Conservation (phyloP, 805 yeast species). For the Sungouiella blattae region DNA sequence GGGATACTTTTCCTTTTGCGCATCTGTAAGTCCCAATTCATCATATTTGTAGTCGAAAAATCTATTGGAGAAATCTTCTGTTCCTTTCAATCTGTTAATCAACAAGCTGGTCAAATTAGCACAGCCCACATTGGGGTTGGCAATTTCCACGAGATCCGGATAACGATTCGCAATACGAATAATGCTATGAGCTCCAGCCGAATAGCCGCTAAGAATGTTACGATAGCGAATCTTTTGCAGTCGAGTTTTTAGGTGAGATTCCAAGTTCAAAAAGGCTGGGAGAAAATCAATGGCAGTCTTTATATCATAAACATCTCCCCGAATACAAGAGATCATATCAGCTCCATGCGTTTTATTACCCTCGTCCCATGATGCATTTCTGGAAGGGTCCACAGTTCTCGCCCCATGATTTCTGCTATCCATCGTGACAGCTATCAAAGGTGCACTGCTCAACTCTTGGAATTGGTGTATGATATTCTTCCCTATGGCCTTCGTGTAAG, state of each 20-base stretch:
- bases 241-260: constrained; percentile 20
- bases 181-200: constrained; percentile 57
- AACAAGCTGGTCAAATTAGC: constrained; percentile 45
- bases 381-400: constrained; percentile 30
- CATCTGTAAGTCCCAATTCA: constrained; percentile 29
- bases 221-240: constrained; percentile 22
- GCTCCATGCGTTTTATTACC: constrained; percentile 50
- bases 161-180: constrained; percentile 41
- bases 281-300: constrained; percentile 41
- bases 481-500: constrained; percentile 39
- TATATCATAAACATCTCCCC: constrained; percentile 46
- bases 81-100: constrained; percentile 33
- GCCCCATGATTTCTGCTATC: constrained; percentile 58
- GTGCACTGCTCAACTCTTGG: constrained; percentile 17
- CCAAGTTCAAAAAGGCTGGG: constrained; percentile 38
- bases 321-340: constrained; percentile 48
- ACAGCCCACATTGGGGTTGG: constrained; percentile 52
- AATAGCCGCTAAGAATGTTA: constrained; percentile 47
- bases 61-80: constrained; percentile 24
- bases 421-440: constrained; percentile 46
- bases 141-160: constrained; percentile 35
- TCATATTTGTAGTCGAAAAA: constrained; percentile 30
- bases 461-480: constrained; percentile 29
- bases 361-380: constrained; percentile 43
- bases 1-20: constrained; percentile 27